Percentiles rank a stretch among this genome's conserved stretches.
These are phyloP conservation scores for Neonectria sp. DNA, from an alignment of 2,329 filamentous ascomycete species.

Conservation along the genomic window DNA sequence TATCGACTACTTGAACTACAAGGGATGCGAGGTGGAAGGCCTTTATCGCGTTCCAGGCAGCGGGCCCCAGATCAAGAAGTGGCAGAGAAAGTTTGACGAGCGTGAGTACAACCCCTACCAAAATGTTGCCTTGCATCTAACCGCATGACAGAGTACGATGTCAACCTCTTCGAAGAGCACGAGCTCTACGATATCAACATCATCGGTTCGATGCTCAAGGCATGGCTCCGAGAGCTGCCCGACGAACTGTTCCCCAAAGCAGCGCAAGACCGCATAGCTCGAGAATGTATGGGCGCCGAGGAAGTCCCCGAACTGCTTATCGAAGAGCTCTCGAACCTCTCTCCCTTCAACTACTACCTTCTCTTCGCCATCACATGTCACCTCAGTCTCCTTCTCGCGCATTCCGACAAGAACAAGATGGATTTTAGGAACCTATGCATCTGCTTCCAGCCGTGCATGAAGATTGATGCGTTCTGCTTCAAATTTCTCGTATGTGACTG, in stretches of 20 bases:
- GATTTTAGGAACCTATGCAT: conserved; percentile 96
- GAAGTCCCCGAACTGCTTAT: conserved; percentile 88
- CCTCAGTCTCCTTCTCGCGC: conserved; percentile 89
- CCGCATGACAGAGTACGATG: conserved; percentile 77
- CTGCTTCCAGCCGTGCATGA: conserved; percentile 97
- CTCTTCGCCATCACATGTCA: conserved; percentile 98
- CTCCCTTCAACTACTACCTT: conserved; percentile 97
- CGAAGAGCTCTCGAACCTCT: conserved; percentile 93
- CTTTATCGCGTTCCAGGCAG: conserved; percentile 94
- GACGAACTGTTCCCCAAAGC: conserved; percentile 93
- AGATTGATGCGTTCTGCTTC: conserved; percentile 95
- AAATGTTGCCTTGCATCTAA: conserved; percentile 18
- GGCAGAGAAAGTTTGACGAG: conserved; percentile 92
- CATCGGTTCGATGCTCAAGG: conserved; percentile 95
- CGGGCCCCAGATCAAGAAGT: conserved; percentile 91
- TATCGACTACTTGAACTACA: conserved; percentile 96
- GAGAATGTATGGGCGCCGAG: conserved; percentile 84
- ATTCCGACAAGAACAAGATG: conserved; percentile 98
- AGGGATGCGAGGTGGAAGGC: conserved; percentile 93
- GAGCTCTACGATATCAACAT: conserved; percentile 97
- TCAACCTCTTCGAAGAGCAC: conserved; percentile 89
- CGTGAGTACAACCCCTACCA: conserved; percentile 62
- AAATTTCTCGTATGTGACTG: conserved; percentile 95
- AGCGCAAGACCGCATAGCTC: conserved; percentile 84
- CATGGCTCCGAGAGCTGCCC: conserved; percentile 94